A percentile compares a stretch with the other conserved stretches of the same genome.
These are phyloP conservation scores for Sapria himalayana DNA, from an alignment of 345 rosid genomes.

Conservation along the genomic window DNA sequence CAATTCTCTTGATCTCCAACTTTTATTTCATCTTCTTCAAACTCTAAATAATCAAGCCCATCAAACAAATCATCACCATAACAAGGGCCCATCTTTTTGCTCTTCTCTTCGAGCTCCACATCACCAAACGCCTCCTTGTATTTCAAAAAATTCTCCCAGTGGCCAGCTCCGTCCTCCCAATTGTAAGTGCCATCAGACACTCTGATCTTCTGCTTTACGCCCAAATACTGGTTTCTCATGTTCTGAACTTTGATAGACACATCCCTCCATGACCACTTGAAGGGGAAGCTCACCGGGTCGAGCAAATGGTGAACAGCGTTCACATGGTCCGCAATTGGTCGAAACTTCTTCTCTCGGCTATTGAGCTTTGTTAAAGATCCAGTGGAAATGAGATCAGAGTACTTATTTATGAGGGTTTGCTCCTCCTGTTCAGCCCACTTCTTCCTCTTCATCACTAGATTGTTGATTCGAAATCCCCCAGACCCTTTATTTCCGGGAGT, in stretches of 20 bases:
- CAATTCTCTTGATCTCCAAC: slow-evolving; percentile 14
- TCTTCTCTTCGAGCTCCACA: slow-evolving; percentile 44
- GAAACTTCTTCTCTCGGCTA: slow-evolving; percentile 64
- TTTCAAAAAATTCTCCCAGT: slow-evolving; percentile 58
- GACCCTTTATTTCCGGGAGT: no score
- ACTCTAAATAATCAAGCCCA: slow-evolving; percentile 12
- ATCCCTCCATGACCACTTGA: slow-evolving; percentile 73
- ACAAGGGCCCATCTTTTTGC: slow-evolving; percentile 18
- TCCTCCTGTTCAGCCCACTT: slow-evolving; percentile 63
- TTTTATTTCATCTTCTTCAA: slow-evolving; percentile 20
- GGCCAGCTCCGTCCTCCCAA: slow-evolving; percentile 58
- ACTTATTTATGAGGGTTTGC: slow-evolving; percentile 32
- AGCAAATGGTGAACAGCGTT: slow-evolving; percentile 37
- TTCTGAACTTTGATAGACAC: slow-evolving; percentile 66
- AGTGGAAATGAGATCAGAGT: slow-evolving; percentile 33
- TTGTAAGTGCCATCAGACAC: slow-evolving; percentile 28
- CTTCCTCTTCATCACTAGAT: slow-evolving; percentile 62
- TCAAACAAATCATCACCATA: slow-evolving; percentile 18
- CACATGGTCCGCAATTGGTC: slow-evolving; percentile 56
- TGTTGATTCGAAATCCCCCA: no score
- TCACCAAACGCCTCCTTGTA: slow-evolving; percentile 67
- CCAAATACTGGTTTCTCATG: slow-evolving; percentile 70
- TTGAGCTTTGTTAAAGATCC: slow-evolving; percentile 48
- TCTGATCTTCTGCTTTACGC: slow-evolving; percentile 70
- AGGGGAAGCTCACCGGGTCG: slow-evolving; percentile 40